Evolutionary conservation across 179 eudicot genomes (phyloP), one percentile per base, ranked within the genome.

Genomic region (Spergularia azorica): DNA sequence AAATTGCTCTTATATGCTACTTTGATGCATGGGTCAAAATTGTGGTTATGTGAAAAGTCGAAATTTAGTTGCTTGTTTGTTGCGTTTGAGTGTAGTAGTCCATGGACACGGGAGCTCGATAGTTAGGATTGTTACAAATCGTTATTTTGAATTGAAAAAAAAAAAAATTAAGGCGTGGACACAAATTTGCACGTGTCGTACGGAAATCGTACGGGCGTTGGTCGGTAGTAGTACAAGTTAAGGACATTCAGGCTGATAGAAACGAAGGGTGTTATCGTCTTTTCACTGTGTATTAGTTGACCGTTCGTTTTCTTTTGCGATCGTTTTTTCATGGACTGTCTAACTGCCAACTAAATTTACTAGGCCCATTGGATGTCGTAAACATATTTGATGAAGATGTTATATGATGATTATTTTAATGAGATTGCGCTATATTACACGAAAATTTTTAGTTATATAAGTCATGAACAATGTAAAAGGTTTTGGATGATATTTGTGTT

Each of bases 141-240:
- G 32, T 26, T 26, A 57, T 4, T 14, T 57, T 61, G 36, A 20
- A 61, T 26, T 32, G 21, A 4, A 6, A 66, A 76, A 58, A 26
- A 26, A 1, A 26, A 26, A 26, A 26, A 58, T 15, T 2, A 1
- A n/a, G 58, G 63, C 4, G 52, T 46, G 32, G 32, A 52, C 38
- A 39, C 8, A 21, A 51, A 70, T 38, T 43, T 3, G 61, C 77
- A 79, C 61, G 67, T 48, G 77, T 18, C 50, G 83, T 78, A 79
- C 82, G 82, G 77, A 67, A 38, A n/a, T 5, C 66, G 82, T 74
- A 79, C 78, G 78, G 78, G 43, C 0, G n/a, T n/a, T 66, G 51
- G 52, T n/a, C 21, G 51, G 71, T 46, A 43, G 26, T 43, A 66
- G 43, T 32, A 26, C 50, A 64, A 17, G 1, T 64, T 64, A 6